Percentiles rank a stretch among this genome's conserved stretches.
Evolutionary conservation across 345 rosid species (phyloP).

Genomic region (Syzygium aromaticum): DNA sequence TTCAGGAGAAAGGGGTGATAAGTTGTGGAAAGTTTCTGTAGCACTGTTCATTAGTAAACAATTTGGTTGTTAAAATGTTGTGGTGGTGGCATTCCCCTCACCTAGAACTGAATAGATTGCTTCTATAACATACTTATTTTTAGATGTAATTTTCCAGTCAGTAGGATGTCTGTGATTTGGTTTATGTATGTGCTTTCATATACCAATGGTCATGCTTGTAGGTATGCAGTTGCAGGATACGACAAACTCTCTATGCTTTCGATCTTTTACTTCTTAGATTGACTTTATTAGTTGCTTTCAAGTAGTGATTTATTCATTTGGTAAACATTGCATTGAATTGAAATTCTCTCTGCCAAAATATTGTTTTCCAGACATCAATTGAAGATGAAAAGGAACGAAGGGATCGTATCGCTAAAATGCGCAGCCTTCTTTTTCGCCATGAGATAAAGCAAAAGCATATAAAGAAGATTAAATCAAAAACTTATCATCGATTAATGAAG

Average conservation of each 20-base stretch:
- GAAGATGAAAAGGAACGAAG: slow-evolving; percentile 60
- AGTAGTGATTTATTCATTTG: not conserved
- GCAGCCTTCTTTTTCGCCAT: slow-evolving; percentile 82
- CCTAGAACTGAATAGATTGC: not conserved
- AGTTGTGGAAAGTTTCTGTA: not conserved
- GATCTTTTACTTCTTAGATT: not conserved
- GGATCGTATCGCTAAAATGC: slow-evolving; percentile 70
- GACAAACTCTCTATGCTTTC: not conserved
- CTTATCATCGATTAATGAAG: slow-evolving; percentile 66
- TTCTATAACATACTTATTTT: not conserved
- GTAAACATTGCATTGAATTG: not conserved
- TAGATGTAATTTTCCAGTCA: not conserved
- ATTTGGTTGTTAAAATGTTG: not conserved
- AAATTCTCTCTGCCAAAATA: not conserved
- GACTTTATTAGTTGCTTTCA: not conserved
- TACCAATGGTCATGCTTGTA: not conserved
- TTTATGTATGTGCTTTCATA: not conserved
- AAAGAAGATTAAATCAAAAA: slow-evolving; percentile 88
- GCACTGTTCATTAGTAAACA: not conserved
- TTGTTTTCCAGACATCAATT: slow-evolving; percentile 45
- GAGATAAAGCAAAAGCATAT: slow-evolving; percentile 75
- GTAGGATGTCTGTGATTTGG: not conserved
- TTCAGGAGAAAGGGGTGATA: not conserved
- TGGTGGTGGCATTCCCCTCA: not conserved
- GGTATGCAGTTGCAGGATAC: not conserved